Percentiles rank a stretch among this genome's conserved stretches.
These are phyloP conservation scores for Pseudovirgaria hyperparasitica DNA, from an alignment of 2,329 filamentous ascomycete genomes.

Conservation along the genomic window DNA sequence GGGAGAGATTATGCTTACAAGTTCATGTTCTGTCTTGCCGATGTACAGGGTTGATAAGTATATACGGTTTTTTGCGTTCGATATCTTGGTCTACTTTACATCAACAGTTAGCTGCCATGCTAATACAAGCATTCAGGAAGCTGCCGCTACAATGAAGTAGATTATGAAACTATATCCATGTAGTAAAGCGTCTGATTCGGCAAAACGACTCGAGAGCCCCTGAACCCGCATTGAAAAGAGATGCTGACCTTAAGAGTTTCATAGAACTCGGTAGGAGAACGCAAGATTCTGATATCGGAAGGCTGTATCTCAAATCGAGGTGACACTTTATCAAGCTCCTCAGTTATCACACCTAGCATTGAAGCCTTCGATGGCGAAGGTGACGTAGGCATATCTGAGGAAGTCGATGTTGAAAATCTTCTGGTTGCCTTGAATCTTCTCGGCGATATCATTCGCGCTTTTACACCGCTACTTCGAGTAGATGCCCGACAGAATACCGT, in stretches of 20 bases:
- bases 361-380: slow-evolving; percentile 35
- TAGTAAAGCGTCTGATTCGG: slow-evolving; percentile 1
- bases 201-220: too few relatives aligned
- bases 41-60: slow-evolving; percentile 97
- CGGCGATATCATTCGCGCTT: too few relatives aligned
- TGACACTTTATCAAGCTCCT: slow-evolving; percentile 75
- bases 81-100: slow-evolving; percentile 63
- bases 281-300: slow-evolving; percentile 66
- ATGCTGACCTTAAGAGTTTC: slow-evolving; percentile 65
- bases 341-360: slow-evolving; percentile 46
- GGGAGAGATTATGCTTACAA: slow-evolving; percentile 36
- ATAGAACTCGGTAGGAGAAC: slow-evolving; percentile 81
- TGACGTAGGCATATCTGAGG: slow-evolving; percentile 13
- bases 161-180: background rate
- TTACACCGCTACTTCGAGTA: too few relatives aligned
- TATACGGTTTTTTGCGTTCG: slow-evolving; percentile 61
- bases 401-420: slow-evolving; percentile 21
- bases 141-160: background rate
- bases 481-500: too few relatives aligned
- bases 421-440: slow-evolving; percentile 11
- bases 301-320: slow-evolving; percentile 82
- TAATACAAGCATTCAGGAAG: slow-evolving; percentile 11
- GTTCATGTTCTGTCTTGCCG: slow-evolving; percentile 80
- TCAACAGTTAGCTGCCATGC: slow-evolving; percentile 1
- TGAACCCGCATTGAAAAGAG: too few relatives aligned